Evolutionary conservation across 2,329 filamentous ascomycete species (phyloP).

Genomic region (Talaromyces sp.): DNA sequence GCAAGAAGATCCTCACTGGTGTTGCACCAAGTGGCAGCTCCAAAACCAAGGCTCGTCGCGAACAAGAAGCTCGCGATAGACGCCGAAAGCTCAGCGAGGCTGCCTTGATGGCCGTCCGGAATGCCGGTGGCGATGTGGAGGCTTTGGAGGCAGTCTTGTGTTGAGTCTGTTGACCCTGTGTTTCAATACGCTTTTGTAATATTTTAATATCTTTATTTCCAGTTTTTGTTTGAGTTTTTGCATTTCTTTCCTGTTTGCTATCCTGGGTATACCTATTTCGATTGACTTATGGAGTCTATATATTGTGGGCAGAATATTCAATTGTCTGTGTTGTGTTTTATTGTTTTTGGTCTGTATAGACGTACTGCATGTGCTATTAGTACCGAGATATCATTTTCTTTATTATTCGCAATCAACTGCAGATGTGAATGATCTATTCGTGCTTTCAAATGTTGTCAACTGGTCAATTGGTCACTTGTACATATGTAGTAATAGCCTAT

Average conservation of each 20-base stretch:
- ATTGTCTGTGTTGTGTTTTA: background rate
- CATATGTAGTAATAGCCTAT: background rate
- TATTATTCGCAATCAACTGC: background rate
- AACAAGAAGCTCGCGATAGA: constrained; percentile 80
- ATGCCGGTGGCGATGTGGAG: constrained; percentile 42
- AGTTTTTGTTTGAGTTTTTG: background rate
- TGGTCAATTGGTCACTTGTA: background rate
- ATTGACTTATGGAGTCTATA: background rate
- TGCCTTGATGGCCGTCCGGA: constrained; percentile 38
- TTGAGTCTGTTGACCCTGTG: constrained; percentile 17
- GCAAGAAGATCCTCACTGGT: constrained; percentile 72
- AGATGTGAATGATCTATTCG: background rate
- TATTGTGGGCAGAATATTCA: background rate
- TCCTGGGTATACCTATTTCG: background rate
- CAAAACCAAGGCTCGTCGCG: constrained; percentile 90
- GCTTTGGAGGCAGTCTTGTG: constrained; percentile 37
- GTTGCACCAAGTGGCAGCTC: constrained; percentile 86
- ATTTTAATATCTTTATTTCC: constrained; percentile 3
- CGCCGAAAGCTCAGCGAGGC: constrained; percentile 46
- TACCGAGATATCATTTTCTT: background rate
- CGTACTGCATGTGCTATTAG: background rate
- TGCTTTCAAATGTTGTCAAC: background rate
- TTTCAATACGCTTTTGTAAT: background rate
- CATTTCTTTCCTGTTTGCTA: background rate
- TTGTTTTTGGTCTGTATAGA: background rate